Base-by-base conservation (phyloP, 1,139 yeast genomes). In the Waltiozyma sp. region DNA sequence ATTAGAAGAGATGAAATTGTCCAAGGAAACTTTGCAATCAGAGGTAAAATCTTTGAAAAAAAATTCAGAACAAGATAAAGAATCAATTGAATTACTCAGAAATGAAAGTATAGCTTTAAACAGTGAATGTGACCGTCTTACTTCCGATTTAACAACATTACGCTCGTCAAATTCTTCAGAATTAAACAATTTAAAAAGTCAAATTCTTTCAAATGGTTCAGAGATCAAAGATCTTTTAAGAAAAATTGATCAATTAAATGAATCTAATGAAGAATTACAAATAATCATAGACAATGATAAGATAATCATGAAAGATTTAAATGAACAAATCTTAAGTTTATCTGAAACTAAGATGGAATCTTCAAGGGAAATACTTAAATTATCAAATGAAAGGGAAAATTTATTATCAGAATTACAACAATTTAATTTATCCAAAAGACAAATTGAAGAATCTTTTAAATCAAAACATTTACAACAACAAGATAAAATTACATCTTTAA, bases 81-180 rank as follows among this genome's bases (percentile, higher is more conserved):
- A 52, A 28, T 60, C 66, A 7, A 56, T 65, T 2, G 58, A 58
- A 2, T 59, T 66, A 1, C 58, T 84, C 41, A 73, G 71, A 42
- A 68, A 68, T 26, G 86, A 83, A 54, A 68, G 75, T 28, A 61
- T 64, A 2, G 73, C 70, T 39, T 62, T 84, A 46, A 83, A 80
- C 50, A 66, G 66, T 36, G 95, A 86, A 57, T 77, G 86, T 55
- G 89, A 82, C 48, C 64, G 74, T 40, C 60, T 84, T 39, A 72
- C 80, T 19, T 65, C 60, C 38, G 75, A 78, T 28, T 63, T 78
- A 41, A 64, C 73, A 2, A 53, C 57, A 9, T 50, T 74, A 23
- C 34, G 34, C 10, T 18, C 11, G 3, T 31, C 34, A 4, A 16
- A 31, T n/a, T 19, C 31, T 35, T 15, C 28, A 28, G 10, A 19